Percentiles rank a stretch among this genome's conserved stretches.
Conservation (phyloP, 2,329 filamentous ascomycete genomes). For the Stachybotrys chartarum region DNA sequence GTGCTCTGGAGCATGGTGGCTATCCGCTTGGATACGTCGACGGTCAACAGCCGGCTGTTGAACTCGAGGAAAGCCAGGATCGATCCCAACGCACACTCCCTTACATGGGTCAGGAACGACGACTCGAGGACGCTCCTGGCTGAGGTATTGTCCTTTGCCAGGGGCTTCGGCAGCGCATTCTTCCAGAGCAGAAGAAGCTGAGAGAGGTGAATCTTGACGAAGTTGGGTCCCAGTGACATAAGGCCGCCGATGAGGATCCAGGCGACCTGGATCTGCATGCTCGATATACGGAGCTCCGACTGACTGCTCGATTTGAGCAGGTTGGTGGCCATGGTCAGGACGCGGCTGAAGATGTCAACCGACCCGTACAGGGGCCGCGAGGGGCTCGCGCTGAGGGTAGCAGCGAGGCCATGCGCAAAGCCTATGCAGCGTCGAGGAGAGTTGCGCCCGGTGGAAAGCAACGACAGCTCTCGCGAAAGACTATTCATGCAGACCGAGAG, state of each 20-base stretch:
- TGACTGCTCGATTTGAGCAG: constrained; percentile 88
- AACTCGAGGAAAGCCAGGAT: constrained; percentile 89
- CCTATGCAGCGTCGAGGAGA: constrained; percentile 80
- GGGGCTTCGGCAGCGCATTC: constrained; percentile 87
- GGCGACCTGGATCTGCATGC: constrained; percentile 93
- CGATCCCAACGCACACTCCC: constrained; percentile 88
- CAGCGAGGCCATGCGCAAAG: constrained; percentile 85
- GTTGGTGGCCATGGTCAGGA: constrained; percentile 84
- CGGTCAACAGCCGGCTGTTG: constrained; percentile 84
- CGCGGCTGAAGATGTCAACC: constrained; percentile 87
- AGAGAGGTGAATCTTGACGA: constrained; percentile 96
- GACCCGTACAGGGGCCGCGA: constrained; percentile 87
- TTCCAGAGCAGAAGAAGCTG: constrained; percentile 94
- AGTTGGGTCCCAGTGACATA: constrained; percentile 95
- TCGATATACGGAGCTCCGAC: constrained; percentile 82
- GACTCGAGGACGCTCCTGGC: constrained; percentile 80
- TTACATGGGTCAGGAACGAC: constrained; percentile 87
- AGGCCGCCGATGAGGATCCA: constrained; percentile 96
- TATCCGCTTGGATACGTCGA: constrained; percentile 89
- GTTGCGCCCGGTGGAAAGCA: constrained; percentile 67
- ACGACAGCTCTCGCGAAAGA: constrained; percentile 74
- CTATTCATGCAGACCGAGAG: constrained; percentile 97
- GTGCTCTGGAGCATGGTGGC: constrained; percentile 94
- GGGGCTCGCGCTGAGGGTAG: constrained; percentile 83
- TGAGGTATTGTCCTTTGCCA: constrained; percentile 86